These are phyloP conservation scores for Leishmania amazonensis DNA, from an alignment of 208 protist genomes.

Conservation along the genomic window DNA sequence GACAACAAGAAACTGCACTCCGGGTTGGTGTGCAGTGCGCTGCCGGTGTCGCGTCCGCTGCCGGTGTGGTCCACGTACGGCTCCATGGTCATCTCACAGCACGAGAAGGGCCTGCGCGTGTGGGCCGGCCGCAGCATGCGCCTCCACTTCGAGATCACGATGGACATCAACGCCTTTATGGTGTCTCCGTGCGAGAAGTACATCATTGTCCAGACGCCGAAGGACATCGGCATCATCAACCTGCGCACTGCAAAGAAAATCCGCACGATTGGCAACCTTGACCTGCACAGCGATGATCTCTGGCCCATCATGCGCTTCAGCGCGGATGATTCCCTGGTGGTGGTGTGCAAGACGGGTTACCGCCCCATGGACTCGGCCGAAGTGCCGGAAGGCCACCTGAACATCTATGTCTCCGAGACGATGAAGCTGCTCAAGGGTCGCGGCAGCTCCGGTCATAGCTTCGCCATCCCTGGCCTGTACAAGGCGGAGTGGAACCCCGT, in stretches of 20 bases:
- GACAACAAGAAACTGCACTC: slow-evolving; percentile 51
- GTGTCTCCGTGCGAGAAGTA: slow-evolving; percentile 90
- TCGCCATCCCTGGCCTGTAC: slow-evolving; percentile 70
- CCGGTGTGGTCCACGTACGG: slow-evolving; percentile 88
- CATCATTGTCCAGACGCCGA: slow-evolving; percentile 82
- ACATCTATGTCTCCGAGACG: slow-evolving; percentile 80
- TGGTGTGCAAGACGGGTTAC: slow-evolving; percentile 73
- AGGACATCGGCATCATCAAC: slow-evolving; percentile 85
- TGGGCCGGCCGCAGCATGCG: slow-evolving; percentile 87
- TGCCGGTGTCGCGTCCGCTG: slow-evolving; percentile 66
- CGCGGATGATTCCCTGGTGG: slow-evolving; percentile 85
- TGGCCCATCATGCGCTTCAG: slow-evolving; percentile 90
- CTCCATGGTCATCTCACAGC: slow-evolving; percentile 83
- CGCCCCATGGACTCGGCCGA: slow-evolving; percentile 34
- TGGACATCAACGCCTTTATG: slow-evolving; percentile 81
- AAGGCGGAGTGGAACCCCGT: slow-evolving; percentile 89
- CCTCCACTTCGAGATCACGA: slow-evolving; percentile 79
- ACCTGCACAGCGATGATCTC: slow-evolving; percentile 74
- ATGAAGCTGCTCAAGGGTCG: slow-evolving; percentile 70
- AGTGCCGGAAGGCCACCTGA: slow-evolving; percentile 58
- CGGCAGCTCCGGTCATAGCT: slow-evolving; percentile 60
- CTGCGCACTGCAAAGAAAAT: slow-evolving; percentile 81
- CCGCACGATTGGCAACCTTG: slow-evolving; percentile 78
- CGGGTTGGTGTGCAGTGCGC: slow-evolving; percentile 71
- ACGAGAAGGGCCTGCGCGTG: slow-evolving; percentile 70